Base-by-base conservation (phyloP, 1,284 basidiomycete species). In the Marasmius oreades region DNA sequence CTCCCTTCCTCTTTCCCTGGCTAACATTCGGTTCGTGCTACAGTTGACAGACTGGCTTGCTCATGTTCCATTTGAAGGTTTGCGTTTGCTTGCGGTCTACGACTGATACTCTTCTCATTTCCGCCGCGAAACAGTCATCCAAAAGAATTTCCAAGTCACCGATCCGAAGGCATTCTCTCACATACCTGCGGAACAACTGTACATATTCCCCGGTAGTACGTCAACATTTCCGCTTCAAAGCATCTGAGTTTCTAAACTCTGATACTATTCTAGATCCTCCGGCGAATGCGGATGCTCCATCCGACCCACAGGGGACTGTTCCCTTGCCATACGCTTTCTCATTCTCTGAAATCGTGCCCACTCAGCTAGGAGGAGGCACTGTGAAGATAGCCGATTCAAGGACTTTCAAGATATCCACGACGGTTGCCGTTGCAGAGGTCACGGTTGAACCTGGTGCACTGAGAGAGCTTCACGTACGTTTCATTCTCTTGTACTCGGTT, bases 371-470 rank as follows among this genome's bases (percentile, higher is more conserved):
- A 44, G 88, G 88, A 0, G 87, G 89, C 28, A 72, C 76, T 0
- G 79, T 85, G 36, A 89, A 85, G 65, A 76, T 86, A 24, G 79
- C 82, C 3, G 85, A 90, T 65, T 79, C 80, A 0, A 75, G 75
- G 4, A 80, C 71, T 0, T 79, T 79, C 65, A 47, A 31, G 18
- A 56, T 58, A 34, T 79, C 85, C 1, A 81, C 69, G 50, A 79
- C 79, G 0, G 86, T 88, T 52, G 77, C 86, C 11, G 84, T 79
- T 2, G 84, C 85, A 2, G 82, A 88, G 61, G 81, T 91, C 8
- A 82, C 77, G 4, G 80, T 90, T 20, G 77, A 88, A 58, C 82
- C 84, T 23, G 85, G 86, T 46, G 85, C 79, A 26, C 82, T 89
- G 60, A 74, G 81, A 37, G 80, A 82, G 62, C 70, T 74, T 57